phyloP scores from a whole-genome alignment of 2,329 filamentous ascomycete species.

The Cladosporium cucumerinum region DNA sequence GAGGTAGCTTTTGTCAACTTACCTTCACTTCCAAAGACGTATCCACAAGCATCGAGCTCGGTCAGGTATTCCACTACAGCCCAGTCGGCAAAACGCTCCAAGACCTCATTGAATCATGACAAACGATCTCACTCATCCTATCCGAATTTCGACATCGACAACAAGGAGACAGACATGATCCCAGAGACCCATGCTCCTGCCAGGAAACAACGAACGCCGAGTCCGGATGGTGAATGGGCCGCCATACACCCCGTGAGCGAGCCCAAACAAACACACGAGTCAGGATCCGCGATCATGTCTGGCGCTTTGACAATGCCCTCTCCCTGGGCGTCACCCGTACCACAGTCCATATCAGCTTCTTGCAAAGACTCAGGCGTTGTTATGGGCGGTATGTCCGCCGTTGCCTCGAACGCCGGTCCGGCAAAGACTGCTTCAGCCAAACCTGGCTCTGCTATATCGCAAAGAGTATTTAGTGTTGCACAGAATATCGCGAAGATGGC shows the following conservation, averaged over 20 bases:
- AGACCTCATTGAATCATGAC: not conserved
- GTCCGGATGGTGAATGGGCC: not conserved
- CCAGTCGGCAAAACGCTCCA: not conserved
- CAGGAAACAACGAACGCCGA: not conserved
- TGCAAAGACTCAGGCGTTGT: conserved; percentile 11
- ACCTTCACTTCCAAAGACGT: conserved; percentile 5
- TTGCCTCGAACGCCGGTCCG: not conserved
- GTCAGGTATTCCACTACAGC: too few relatives aligned
- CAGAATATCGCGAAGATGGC: conserved; percentile 10
- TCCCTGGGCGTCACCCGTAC: not conserved
- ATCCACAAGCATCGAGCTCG: not conserved
- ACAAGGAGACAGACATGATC: not conserved
- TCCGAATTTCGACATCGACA: not conserved
- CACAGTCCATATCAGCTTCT: not conserved
- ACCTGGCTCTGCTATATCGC: not conserved
- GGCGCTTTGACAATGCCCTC: conserved; percentile 21
- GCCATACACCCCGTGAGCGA: not conserved
- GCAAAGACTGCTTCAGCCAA: not conserved
- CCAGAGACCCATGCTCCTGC: not conserved
- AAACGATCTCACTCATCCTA: not conserved
- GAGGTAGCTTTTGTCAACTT: conserved; percentile 23
- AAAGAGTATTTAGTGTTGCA: conserved; percentile 3
- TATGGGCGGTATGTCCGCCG: not conserved
- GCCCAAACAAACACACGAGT: not conserved
- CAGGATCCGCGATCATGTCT: conserved; percentile 22